A percentile compares a stretch with the other conserved stretches of the same genome.
Evolutionary conservation across 176 grass and related monocot genomes (phyloP).

Genomic region (Raddia guianensis): DNA sequence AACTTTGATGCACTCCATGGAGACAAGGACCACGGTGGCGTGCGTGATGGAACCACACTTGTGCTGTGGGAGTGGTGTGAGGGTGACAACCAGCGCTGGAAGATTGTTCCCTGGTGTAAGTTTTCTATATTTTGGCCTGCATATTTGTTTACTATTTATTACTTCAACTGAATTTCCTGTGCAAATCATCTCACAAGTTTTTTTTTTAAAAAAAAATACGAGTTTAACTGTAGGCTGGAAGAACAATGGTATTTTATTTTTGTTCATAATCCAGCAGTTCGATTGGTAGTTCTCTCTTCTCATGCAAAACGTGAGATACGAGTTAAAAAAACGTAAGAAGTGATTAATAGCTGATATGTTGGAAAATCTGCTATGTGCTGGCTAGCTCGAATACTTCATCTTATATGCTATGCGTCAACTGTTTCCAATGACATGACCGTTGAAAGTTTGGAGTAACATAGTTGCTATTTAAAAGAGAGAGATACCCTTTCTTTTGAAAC

Average conservation of each 20-base stretch:
- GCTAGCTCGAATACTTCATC: not conserved
- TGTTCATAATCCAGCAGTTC: not conserved
- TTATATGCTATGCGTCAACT: not conserved
- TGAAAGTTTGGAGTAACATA: not conserved
- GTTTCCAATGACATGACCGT: not conserved
- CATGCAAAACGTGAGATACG: not conserved
- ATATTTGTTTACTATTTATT: constrained; percentile 7
- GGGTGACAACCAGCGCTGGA: constrained; percentile 93
- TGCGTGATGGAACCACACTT: constrained; percentile 61
- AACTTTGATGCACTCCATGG: constrained; percentile 77
- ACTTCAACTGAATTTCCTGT: not conserved
- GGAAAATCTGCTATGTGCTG: not conserved
- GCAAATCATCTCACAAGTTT: not conserved
- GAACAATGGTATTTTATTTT: not conserved
- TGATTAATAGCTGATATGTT: not conserved
- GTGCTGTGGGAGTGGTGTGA: constrained; percentile 82
- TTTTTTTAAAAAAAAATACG: not conserved
- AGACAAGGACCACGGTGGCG: constrained; percentile 71
- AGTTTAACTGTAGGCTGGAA: not conserved
- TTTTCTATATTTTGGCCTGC: not conserved
- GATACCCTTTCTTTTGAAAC: not conserved
- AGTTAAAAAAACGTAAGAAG: not conserved
- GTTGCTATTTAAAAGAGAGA: not conserved
- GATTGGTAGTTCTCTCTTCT: not conserved
- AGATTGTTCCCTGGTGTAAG: constrained; percentile 81